Evolutionary conservation across 2,329 filamentous ascomycete genomes (phyloP), one percentile per base, ranked within the genome.

Genomic region (Ceratocystis huliohia): DNA sequence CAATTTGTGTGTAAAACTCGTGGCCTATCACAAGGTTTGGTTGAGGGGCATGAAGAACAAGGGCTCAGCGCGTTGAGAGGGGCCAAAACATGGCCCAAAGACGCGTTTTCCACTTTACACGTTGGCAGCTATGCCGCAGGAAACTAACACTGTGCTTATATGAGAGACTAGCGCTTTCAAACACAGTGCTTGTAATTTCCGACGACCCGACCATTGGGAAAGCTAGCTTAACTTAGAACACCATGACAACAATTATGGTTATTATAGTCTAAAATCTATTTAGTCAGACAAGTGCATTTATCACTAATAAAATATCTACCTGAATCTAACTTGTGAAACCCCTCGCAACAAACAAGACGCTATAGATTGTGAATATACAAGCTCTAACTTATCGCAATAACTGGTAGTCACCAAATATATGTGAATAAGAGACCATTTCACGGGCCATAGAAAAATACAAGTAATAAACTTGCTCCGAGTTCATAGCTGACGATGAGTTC

Each of bases 401-500:
- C 22, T 10, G 13, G 22, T 8, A 50, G 6, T 22, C 8, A 5
- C 17, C 20, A 53, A 28, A 25, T 15, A 41, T 4, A 53, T 5
- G 22, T 6, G 15, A 28, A 28, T 25, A 4, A 28, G 15, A 53
- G 22, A 48, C n/a, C 20, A 10, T 2, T 22, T 50, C 22, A 50
- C 22, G 3, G 48, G 13, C 17, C 53, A 57, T 57, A n/a, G 28
- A 3, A 56, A 22, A 28, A 25, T 25, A 10, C n/a, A 59, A 37
- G 56, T 37, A 13, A 37, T 37, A 59, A 59, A 33, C 48, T 15
- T 25, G 25, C 22, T 53, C 8, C 25, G 7, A 7, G 5, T 6
- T 37, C 15, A 15, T 10, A 44, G 8, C 20, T 20, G 37, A 28
- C 20, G 61, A 17, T 46, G 48, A 10, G 25, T 30, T 80, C 73